Evolutionary conservation across 768 basidiomycete genomes (phyloP), one percentile per base, ranked within the genome.

Genomic region (Podaxis sp.): DNA sequence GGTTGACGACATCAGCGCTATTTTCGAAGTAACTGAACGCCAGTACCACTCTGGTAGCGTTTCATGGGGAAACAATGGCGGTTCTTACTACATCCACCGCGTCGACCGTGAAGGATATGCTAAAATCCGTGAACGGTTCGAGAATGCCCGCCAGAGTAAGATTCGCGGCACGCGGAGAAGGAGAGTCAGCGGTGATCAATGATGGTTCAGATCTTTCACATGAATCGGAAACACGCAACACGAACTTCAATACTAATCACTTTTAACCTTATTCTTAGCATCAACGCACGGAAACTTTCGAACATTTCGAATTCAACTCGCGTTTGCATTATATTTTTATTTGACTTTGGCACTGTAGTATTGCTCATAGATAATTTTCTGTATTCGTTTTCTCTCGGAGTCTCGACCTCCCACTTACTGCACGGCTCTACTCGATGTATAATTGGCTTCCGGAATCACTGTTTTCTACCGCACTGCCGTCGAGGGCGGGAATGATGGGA

Each of bases 1-100:
- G 89, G 82, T 88, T 48, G 86, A 90, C 70, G 90, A 92, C 64
- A 91, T 94, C 56, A 86, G 86, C 62, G 85, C 90, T 8, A 95
- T 95, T 61, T 90, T 96, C 71, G 86, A 90, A 56, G 89, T 92
- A 7, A 83, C 82, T 38, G 87, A 89, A 71, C 80, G 80, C 28
- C 75, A 79, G 12, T 94, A 91, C 70, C 81, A 81, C 60, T 84
- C 87, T 2, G 91, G 90, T 20, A 84, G 86, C 60, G 92, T 94
- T 38, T 93, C 91, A 3, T 95, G 93, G 93, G 90, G 86, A 12
- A 85, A 84, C 62, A 81, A 78, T 40, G 84, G 85, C 0, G 91
- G 91, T 4, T 78, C 78, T 28, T 93, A 91, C 68, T 93, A 87
- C 68, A 69, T 93, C 64, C 91, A 93, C 66, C 84, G 86, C 41